Evolutionary conservation across 768 basidiomycete genomes (phyloP).

Genomic region (Suillus alpinus): DNA sequence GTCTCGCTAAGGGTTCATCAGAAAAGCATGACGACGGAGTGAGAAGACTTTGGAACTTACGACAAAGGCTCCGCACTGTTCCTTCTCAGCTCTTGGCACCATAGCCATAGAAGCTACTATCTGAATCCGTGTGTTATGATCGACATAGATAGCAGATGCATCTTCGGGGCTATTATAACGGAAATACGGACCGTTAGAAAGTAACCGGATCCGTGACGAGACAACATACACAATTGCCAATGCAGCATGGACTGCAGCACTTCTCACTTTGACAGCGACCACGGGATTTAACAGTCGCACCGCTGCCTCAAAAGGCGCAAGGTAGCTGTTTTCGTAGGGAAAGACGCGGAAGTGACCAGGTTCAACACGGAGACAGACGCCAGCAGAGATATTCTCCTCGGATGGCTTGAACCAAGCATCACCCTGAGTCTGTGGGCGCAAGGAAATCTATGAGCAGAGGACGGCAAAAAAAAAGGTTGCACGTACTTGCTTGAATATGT

Average conservation of each 20-base stretch:
- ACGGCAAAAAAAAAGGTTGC: neutral
- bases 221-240: constrained; percentile 60
- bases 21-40: constrained; percentile 1
- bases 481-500: constrained; percentile 71
- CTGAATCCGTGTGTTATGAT: constrained; percentile 82
- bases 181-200: constrained; percentile 6
- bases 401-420: constrained; percentile 87
- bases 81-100: constrained; percentile 80
- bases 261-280: constrained; percentile 79
- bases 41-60: constrained; percentile 44
- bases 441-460: constrained; percentile 2
- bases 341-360: constrained; percentile 74
- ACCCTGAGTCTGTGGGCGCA: constrained; percentile 60
- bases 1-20: constrained; percentile 52
- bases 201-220: neutral
- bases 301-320: constrained; percentile 81
- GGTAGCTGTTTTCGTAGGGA: constrained; percentile 79
- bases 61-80: constrained; percentile 87
- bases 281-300: constrained; percentile 75
- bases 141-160: constrained; percentile 63
- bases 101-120: constrained; percentile 68
- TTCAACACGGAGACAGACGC: constrained; percentile 72
- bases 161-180: constrained; percentile 48
- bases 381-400: constrained; percentile 76
- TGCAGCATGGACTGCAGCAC: constrained; percentile 78